Base-by-base conservation (phyloP, 176 grass and related monocot species). In the Phoenix dactylifera region DNA sequence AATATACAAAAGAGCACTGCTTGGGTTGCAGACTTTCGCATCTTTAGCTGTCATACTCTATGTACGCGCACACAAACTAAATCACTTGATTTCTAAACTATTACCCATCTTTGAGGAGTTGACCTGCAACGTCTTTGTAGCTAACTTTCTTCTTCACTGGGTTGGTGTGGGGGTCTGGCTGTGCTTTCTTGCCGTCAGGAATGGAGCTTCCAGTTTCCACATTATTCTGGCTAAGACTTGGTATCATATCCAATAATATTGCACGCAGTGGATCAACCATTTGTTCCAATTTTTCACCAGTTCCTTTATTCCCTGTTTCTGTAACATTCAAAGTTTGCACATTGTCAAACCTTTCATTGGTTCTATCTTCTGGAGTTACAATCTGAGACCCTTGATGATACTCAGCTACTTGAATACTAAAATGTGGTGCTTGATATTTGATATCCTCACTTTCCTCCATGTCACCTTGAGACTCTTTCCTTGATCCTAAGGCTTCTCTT, bases 211-310 rank as follows among this genome's bases (percentile, higher is more conserved):
- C 55, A 44, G 44, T 60, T 54, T 59, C 73, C 55, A 51, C 25
- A 52, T 60, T 76, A 48, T 50, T 89, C 63, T 76, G 63, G 39
- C 86, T 63, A 25, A 96, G 86, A 9, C 80, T 55, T 12, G 92
- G 87, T 56, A 90, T 63, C 92, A 96, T 85, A 67, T 96, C 83
- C 4, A 96, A 72, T 35, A 96, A 75, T 72, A 96, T 96, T 6
- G 92, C 87, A 1, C 88, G 87, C n/a, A 87, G 59, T 1, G 92
- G 92, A 80, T 96, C 87, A 14, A 80, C 78, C 80, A 85, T 85
- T 35, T 88, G 83, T 73, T 90, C 87, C 57, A 80, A 85, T 64
- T 96, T 96, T 28, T 85, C 75, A 5, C 65, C 58, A 2, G 12
- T 39, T 0, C 3, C 18, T 22, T 66, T 60, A 35, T 56, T 70